Percentiles rank a stretch among this genome's conserved stretches.
Evolutionary conservation across 2,329 filamentous ascomycete species (phyloP).

Genomic region (Aspergillus sp.): DNA sequence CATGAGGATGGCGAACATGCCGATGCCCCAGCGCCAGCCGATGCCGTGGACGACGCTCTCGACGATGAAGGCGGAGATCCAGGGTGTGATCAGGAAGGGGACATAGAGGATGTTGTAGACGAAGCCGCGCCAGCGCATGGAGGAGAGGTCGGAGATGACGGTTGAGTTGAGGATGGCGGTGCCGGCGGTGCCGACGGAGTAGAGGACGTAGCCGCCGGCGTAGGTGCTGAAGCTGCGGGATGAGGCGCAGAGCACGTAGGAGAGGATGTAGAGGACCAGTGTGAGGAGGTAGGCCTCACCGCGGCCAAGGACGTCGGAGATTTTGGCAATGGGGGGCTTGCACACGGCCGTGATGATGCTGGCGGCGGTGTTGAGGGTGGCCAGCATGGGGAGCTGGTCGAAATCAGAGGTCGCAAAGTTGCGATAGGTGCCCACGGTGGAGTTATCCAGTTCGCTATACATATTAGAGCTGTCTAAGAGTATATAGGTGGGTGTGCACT

Average conservation of each 20-base stretch:
- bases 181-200: constrained; percentile 38
- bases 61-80: constrained; percentile 42
- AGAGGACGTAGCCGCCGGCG: constrained; percentile 37
- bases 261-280: constrained; percentile 35
- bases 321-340: constrained; percentile 43
- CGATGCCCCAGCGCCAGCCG: constrained; percentile 47
- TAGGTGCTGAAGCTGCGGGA: constrained; percentile 35
- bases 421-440: constrained; percentile 38
- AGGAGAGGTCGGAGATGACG: constrained; percentile 43
- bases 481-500: constrained; percentile 6
- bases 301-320: constrained; percentile 43
- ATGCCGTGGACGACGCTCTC: constrained; percentile 39
- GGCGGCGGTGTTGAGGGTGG: constrained; percentile 35
- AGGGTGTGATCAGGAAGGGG: constrained; percentile 42
- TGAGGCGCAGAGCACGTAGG: constrained; percentile 38
- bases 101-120: constrained; percentile 37
- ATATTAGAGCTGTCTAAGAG: neutral
- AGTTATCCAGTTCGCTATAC: constrained; percentile 35
- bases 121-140: constrained; percentile 40
- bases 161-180: constrained; percentile 42
- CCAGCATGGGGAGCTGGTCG: constrained; percentile 32
- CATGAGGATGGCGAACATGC: constrained; percentile 44
- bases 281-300: constrained; percentile 37
- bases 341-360: constrained; percentile 39
- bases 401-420: constrained; percentile 43